These are phyloP conservation scores for Cyclaneusma minus DNA, from an alignment of 2,329 filamentous ascomycete genomes.

Conservation along the genomic window DNA sequence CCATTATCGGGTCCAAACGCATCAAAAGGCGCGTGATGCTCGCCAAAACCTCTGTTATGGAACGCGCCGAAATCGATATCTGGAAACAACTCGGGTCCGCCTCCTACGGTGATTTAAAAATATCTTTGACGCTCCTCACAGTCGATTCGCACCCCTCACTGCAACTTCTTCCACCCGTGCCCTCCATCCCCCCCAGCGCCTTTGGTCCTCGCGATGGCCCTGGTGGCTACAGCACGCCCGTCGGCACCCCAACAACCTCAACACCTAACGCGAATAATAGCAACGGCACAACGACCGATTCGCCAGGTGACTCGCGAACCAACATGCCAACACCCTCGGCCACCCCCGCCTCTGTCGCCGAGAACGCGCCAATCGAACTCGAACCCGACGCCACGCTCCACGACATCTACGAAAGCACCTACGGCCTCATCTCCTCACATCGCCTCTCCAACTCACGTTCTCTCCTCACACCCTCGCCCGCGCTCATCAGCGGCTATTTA, in stretches of 20 bases:
- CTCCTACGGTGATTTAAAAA: too few relatives aligned
- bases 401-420: conserved; percentile 60
- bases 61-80: conserved; percentile 44
- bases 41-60: conserved; percentile 54
- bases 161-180: conserved; percentile 40
- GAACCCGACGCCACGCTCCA: conserved; percentile 54
- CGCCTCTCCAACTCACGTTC: conserved; percentile 43
- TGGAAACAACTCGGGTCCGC: conserved; percentile 39
- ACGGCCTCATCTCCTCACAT: conserved; percentile 57
- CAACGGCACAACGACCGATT: conserved; percentile 19
- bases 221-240: conserved; percentile 51
- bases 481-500: conserved; percentile 48
- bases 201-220: too few relatives aligned
- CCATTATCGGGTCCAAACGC: conserved; percentile 53
- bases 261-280: conserved; percentile 13
- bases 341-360: conserved; percentile 29
- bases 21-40: conserved; percentile 68
- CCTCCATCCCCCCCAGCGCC: conserved; percentile 27
- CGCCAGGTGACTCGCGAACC: conserved; percentile 12
- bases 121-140: conserved; percentile 43
- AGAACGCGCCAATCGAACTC: conserved; percentile 28
- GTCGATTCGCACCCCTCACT: conserved; percentile 51
- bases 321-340: conserved; percentile 18
- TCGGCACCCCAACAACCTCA: conserved; percentile 39
- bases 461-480: conserved; percentile 36